phyloP scores from a whole-genome alignment of 2,329 filamentous ascomycete genomes.

The Diaporthe aspalathi region DNA sequence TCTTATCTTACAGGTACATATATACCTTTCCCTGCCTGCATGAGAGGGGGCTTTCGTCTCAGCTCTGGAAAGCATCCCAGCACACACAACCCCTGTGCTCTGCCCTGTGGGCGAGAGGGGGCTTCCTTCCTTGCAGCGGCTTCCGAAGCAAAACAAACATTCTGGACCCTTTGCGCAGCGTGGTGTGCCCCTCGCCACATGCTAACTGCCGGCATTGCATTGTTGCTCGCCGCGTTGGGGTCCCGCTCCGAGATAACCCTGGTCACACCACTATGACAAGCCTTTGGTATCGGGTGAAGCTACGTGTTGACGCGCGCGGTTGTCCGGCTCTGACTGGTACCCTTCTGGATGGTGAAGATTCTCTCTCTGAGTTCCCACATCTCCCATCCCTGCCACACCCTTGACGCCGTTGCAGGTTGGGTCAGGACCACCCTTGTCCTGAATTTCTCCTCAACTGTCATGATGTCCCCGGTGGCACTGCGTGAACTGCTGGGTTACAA shows the following conservation, averaged over 20 bases:
- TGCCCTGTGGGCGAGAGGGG: not conserved
- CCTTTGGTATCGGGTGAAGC: not conserved
- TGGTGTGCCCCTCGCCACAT: not conserved
- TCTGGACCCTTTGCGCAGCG: constrained; percentile 3
- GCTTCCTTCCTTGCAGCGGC: constrained; percentile 1
- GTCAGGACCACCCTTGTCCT: not conserved
- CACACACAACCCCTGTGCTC: not conserved
- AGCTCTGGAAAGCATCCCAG: constrained; percentile 9
- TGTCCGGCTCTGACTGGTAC: not conserved
- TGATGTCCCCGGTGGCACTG: constrained; percentile 6
- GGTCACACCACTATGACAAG: constrained; percentile 12
- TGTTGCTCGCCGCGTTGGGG: not conserved
- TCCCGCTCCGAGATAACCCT: not conserved
- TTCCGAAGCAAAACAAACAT: constrained; percentile 21
- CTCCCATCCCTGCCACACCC: too few species aligned
- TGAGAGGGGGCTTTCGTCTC: constrained; percentile 32
- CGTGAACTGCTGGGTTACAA: constrained; percentile 8
- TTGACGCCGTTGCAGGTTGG: not conserved
- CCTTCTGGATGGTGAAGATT: not conserved
- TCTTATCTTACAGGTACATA: constrained; percentile 8
- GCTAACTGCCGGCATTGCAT: constrained; percentile 9
- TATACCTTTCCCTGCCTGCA: constrained; percentile 20
- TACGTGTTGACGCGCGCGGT: not conserved
- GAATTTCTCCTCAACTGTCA: constrained; percentile 4
- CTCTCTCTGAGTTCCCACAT: too few species aligned